Percentiles rank a stretch among this genome's conserved stretches.
These are phyloP conservation scores for Neoscytalidium dimidiatum DNA, from an alignment of 2,329 filamentous ascomycete genomes.

Conservation along the genomic window DNA sequence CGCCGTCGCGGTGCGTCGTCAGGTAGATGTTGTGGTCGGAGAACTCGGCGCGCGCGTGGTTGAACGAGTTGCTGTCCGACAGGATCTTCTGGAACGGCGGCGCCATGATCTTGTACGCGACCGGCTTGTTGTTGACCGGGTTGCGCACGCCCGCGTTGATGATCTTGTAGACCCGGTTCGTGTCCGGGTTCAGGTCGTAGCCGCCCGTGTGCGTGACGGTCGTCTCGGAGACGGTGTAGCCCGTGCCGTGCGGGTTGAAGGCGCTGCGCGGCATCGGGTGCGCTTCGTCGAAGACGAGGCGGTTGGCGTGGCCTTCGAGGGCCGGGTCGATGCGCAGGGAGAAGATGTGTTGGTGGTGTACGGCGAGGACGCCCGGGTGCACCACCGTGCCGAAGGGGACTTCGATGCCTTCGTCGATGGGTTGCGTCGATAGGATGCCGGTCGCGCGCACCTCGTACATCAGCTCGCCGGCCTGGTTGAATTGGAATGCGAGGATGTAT, in stretches of 20 bases:
- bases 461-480: slow-evolving; percentile 70
- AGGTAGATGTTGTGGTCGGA: slow-evolving; percentile 62
- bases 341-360: slow-evolving; percentile 78
- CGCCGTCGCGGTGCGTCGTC: slow-evolving; percentile 57
- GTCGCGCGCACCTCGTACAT: slow-evolving; percentile 69
- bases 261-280: slow-evolving; percentile 60
- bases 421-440: slow-evolving; percentile 67
- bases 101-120: slow-evolving; percentile 53
- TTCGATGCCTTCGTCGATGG: slow-evolving; percentile 64
- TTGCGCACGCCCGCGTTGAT: slow-evolving; percentile 48
- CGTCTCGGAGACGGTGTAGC: slow-evolving; percentile 51
- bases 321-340: slow-evolving; percentile 51
- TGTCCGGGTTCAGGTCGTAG: slow-evolving; percentile 49
- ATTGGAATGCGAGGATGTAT: slow-evolving; percentile 71
- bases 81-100: slow-evolving; percentile 54
- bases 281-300: slow-evolving; percentile 54
- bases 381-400: slow-evolving; percentile 70
- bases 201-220: slow-evolving; percentile 51
- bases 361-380: slow-evolving; percentile 67
- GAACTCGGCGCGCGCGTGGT: slow-evolving; percentile 61
- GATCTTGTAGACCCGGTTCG: slow-evolving; percentile 53
- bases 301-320: slow-evolving; percentile 49
- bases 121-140: slow-evolving; percentile 50
- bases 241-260: slow-evolving; percentile 58
- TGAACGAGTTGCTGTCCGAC: slow-evolving; percentile 54